phyloP scores from a whole-genome alignment of 2,329 filamentous ascomycete species.

The Cytospora piceicola region DNA sequence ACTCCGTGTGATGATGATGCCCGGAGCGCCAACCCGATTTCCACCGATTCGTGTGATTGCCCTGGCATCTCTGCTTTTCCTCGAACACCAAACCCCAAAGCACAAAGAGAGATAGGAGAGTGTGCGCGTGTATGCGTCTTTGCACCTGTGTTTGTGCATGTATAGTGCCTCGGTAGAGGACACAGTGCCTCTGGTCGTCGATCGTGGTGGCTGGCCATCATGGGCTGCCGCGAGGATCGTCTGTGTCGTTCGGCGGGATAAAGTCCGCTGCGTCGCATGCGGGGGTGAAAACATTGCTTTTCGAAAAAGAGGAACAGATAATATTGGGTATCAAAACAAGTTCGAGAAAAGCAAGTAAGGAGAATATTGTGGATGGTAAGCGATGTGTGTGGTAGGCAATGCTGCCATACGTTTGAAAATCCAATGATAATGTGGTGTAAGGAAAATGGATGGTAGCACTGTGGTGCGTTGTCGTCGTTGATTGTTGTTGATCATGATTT shows the following conservation, averaged over 20 bases:
- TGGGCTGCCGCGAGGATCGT: neutral
- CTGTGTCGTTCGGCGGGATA: neutral
- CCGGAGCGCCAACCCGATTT: neutral
- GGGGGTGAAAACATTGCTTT: neutral
- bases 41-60: neutral
- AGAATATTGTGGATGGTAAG: neutral
- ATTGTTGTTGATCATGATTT: conserved; percentile 7
- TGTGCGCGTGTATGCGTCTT: neutral
- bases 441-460: neutral
- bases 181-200: neutral
- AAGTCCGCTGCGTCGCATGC: neutral
- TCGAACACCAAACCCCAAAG: neutral
- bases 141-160: neutral
- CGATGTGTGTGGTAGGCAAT: conserved; percentile 3
- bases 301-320: conserved; percentile 13
- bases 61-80: neutral
- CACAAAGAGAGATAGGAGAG: neutral
- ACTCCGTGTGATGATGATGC: conserved; percentile 1
- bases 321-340: conserved; percentile 29
- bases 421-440: neutral
- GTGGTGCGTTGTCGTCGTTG: too few relatives aligned
- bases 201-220: neutral
- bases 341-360: neutral
- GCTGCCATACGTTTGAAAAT: neutral
- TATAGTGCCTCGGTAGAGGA: neutral